Evolutionary conservation across 176 grass and related monocot genomes (phyloP), one percentile per base, ranked within the genome.

Genomic region (Aegilops umbellulata): DNA sequence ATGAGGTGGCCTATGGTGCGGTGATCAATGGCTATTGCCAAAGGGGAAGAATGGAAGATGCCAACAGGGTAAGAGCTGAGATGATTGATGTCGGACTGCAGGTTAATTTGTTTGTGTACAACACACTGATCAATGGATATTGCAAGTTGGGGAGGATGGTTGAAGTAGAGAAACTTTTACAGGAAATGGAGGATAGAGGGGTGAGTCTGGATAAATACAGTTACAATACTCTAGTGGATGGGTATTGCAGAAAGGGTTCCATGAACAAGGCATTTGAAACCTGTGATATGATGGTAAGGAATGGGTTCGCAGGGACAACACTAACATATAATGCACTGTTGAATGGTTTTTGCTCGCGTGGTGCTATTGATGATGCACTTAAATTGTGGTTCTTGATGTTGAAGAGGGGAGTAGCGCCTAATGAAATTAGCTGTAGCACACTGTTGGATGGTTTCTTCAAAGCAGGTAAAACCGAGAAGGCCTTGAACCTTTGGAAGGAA

Each of bases 331-430:
- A 98, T 34, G 55, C 84, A 31, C 93, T 98, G 53, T 82, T 94
- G 31, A 98, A 98, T 82, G 93, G 96, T 51, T 98, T 95, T 92
- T 98, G 90, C 79, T 82, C 70, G 2, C 14, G 80, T 55, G 82
- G 90, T 78, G 76, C 83, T 63, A 84, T 98, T 60, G 90, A 89
- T 80, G 86, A 98, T 89, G 96, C 96, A 57, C 74, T 98, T 42
- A 88, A 86, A 27, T 83, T 98, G 27, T 98, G 96, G 96, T 94
- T 91, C 68, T 80, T 98, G 31, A 98, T 98, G 96, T 78, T 98
- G 64, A 95, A 98, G 76, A 92, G 92, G 60, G 91, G 83, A 80
- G 69, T 95, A 19, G 57, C 29, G 2, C 96, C 96, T 83, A 91
- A 98, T 84, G 93, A 98, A 79, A 92, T 98, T 79, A 98, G 90